Base-by-base conservation (phyloP, 108 stramenopile species). In the Aureococcus anophagefferens region DNA sequence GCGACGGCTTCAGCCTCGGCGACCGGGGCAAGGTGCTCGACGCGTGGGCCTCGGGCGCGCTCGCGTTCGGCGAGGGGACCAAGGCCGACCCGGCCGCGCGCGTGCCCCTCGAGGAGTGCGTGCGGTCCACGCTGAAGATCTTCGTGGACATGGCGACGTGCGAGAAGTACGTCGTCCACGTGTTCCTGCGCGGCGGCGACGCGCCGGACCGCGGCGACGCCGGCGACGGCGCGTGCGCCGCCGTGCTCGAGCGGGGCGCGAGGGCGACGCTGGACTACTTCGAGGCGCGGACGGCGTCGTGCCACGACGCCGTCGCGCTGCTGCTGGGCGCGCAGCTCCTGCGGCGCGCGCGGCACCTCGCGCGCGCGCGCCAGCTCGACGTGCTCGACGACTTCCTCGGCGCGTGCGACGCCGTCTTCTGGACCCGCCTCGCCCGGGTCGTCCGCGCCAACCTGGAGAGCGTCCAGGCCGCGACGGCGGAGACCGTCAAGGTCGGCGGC, bases 321-420 rank as follows among this genome's bases (percentile, higher is more conserved):
- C 84, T 99, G 21, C 85, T 99, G 30, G 94, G 98, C 93, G 96
- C 98, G 80, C 91, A 93, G 71, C 82, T 96, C 33, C 94, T 95
- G 13, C 94, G 25, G 21, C 21, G 25, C 51, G 51, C 51, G 21
- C 51, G 51, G 21, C 4, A 3, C 21, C 51, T 1, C 21, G 51
- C 51, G 7, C 51, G 7, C 51, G 21, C 51, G 51, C 14, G 7
- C 7, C 4, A 3, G 51, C 7, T 11, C 7, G 17, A 3, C 51
- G 87, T 90, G 13, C 77, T 99, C 71, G 94, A 98, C 76, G 72
- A 77, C 66, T 96, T 97, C 74, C 94, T 97, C 67, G 96, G 98
- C 79, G 82, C 89, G 51, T 68, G 95, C 16, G 90, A 89, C 25
- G 86, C 93, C 75, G 68, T 97, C 33, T 75, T 98, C 0, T 98